phyloP scores from a whole-genome alignment of 2,329 filamentous ascomycete genomes.

The Trichoderma arundinaceum region DNA sequence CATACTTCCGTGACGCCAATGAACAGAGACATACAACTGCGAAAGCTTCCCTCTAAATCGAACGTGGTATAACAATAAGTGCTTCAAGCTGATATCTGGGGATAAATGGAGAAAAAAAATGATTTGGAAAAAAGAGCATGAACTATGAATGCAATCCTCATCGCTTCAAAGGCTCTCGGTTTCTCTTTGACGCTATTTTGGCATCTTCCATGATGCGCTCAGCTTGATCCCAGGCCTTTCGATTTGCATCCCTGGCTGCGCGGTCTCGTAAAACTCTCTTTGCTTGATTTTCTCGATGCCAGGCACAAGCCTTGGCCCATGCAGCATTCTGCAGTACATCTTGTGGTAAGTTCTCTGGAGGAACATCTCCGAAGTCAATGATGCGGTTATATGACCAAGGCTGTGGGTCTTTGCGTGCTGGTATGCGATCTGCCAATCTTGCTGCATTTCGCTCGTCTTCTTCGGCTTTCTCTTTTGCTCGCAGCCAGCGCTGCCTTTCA shows the following conservation, averaged over 20 bases:
- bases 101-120: background rate
- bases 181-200: background rate
- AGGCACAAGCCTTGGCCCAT: slow-evolving; percentile 52
- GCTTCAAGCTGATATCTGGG: background rate
- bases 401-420: slow-evolving; percentile 38
- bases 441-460: slow-evolving; percentile 33
- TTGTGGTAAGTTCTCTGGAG: slow-evolving; percentile 50
- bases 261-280: slow-evolving; percentile 24
- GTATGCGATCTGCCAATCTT: background rate
- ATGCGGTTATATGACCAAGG: slow-evolving; percentile 40
- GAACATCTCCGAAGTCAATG: slow-evolving; percentile 48
- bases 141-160: background rate
- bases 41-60: background rate
- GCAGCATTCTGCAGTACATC: slow-evolving; percentile 51
- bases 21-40: background rate
- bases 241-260: background rate
- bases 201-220: slow-evolving; percentile 14
- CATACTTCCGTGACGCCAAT: slow-evolving; percentile 13
- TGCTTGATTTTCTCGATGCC: slow-evolving; percentile 42
- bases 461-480: slow-evolving; percentile 34
- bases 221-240: slow-evolving; percentile 19
- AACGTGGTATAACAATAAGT: background rate
- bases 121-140: background rate
- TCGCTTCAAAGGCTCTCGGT: background rate
- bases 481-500: slow-evolving; percentile 46